Percentiles rank a stretch among this genome's conserved stretches.
These are phyloP conservation scores for Saturnispora serradocipensis DNA, from an alignment of 805 yeast genomes.

Conservation along the genomic window DNA sequence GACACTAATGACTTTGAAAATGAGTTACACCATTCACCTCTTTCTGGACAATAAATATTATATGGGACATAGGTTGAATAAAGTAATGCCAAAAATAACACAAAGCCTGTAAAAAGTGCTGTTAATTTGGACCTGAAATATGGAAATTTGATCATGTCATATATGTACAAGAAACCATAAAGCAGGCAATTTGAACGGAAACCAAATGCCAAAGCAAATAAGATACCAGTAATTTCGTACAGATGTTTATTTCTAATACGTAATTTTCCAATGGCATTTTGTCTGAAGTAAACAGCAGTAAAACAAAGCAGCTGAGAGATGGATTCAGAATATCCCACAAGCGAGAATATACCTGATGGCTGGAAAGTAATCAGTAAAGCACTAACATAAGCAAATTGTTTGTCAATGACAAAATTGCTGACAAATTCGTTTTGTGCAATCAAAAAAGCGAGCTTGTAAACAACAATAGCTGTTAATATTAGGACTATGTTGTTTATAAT, in stretches of 20 bases:
- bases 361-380: conserved; percentile 43
- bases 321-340: conserved; percentile 72
- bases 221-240: conserved; percentile 41
- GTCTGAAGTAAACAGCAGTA: conserved; percentile 45
- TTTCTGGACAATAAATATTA: conserved; percentile 50
- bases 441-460: conserved; percentile 39
- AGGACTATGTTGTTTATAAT: conserved; percentile 46
- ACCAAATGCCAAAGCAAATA: conserved; percentile 48
- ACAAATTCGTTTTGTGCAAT: conserved; percentile 10
- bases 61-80: conserved; percentile 47
- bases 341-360: conserved; percentile 74
- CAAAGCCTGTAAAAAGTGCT: conserved; percentile 47
- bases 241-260: conserved; percentile 1
- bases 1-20: conserved; percentile 51
- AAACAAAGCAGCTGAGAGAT: conserved; percentile 53
- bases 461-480: conserved; percentile 35
- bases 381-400: conserved; percentile 12
- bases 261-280: conserved; percentile 17
- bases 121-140: conserved; percentile 12
- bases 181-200: conserved; percentile 72
- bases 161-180: conserved; percentile 57
- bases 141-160: conserved; percentile 38
- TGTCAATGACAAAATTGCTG: background rate
- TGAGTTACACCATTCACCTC: conserved; percentile 71
- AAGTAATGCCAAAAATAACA: conserved; percentile 39